These are phyloP conservation scores for Crithidia brevicula DNA, from an alignment of 208 protist species.

Conservation along the genomic window DNA sequence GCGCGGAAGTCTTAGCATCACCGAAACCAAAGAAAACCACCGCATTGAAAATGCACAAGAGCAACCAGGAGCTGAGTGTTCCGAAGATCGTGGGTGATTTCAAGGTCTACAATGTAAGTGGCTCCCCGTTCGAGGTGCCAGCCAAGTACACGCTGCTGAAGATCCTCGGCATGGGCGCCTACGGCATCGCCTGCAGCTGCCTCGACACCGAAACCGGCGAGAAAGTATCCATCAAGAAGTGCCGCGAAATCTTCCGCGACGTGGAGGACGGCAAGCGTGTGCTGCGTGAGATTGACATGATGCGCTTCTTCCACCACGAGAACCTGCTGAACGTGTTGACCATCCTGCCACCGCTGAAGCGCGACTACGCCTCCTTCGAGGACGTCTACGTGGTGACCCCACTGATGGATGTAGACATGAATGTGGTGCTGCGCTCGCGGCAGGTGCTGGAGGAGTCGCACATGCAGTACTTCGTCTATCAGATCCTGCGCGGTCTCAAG, in stretches of 20 bases:
- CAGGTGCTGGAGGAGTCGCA: conserved; percentile 89
- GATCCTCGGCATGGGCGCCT: conserved; percentile 96
- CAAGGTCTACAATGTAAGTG: conserved; percentile 89
- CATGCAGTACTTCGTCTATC: conserved; percentile 89
- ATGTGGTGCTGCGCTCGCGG: conserved; percentile 90
- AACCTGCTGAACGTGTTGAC: conserved; percentile 94
- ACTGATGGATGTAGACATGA: conserved; percentile 97
- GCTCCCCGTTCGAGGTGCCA: conserved; percentile 82
- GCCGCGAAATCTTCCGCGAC: conserved; percentile 87
- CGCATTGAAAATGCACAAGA: too few relatives aligned
- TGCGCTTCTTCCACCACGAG: conserved; percentile 93
- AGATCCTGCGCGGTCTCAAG: conserved; percentile 90
- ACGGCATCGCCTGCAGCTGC: conserved; percentile 96
- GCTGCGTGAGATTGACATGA: conserved; percentile 93
- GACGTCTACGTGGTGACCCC: conserved; percentile 97
- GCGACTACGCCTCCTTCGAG: conserved; percentile 91
- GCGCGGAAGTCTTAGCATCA: too few relatives aligned
- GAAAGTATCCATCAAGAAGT: conserved; percentile 92
- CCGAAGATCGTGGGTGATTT: conserved; percentile 86
- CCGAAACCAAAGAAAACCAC: too few relatives aligned
- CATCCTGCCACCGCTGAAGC: conserved; percentile 91
- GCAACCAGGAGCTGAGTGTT: conserved; percentile 81
- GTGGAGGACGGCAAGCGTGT: conserved; percentile 94
- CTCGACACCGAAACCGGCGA: conserved; percentile 78
- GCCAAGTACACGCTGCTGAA: conserved; percentile 83